Base-by-base conservation (phyloP, 139 green algal genomes). In the Zygnema cylindricum region DNA sequence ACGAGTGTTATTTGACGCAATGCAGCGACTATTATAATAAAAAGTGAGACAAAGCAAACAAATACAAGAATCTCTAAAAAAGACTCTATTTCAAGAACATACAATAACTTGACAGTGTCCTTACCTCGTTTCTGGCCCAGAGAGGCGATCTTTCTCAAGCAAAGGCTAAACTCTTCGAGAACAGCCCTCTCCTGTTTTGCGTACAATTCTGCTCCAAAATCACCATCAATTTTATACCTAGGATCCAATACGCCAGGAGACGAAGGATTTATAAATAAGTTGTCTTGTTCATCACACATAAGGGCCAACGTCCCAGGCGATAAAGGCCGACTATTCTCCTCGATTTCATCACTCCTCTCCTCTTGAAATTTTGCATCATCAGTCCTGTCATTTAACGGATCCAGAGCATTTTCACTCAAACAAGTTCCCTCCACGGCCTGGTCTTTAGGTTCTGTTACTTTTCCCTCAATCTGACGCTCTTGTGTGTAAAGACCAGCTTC, bases 121-220 rank as follows among this genome's bases (percentile, higher is more conserved):
- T 55, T 75, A 89, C 84, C 71, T 89, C 84, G 77, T 35, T 88
- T 88, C 76, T 88, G 2, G 57, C 86, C 86, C 22, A 89, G 78
- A 35, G 30, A 22, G 30, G 86, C 40, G 23, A 91, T 55, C 23
- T 91, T 91, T 41, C 81, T 76, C 41, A 91, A 54, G 36, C 30
- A 89, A 1, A 69, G 1, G 3, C n/a, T 38, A 2, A 91, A 89
- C 81, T 91, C 86, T 54, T 91, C 25, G n/a, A 91, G 33, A 2
- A 91, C 81, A 2, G 38, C 22, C 41, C 43, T 63, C 86, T 91
- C 86, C 81, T 91, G 86, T 49, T 86, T 81, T 2, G 78, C 86
- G 43, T 88, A 91, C 86, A 90, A 43, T 21, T 63, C 54, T 69
- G 77, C 75, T 22, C 36, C 76, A 40, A 23, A 84, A 36, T 84